Evolutionary conservation across 257 asterid species (phyloP).

Genomic region (Nicotiana tomentosiformis): DNA sequence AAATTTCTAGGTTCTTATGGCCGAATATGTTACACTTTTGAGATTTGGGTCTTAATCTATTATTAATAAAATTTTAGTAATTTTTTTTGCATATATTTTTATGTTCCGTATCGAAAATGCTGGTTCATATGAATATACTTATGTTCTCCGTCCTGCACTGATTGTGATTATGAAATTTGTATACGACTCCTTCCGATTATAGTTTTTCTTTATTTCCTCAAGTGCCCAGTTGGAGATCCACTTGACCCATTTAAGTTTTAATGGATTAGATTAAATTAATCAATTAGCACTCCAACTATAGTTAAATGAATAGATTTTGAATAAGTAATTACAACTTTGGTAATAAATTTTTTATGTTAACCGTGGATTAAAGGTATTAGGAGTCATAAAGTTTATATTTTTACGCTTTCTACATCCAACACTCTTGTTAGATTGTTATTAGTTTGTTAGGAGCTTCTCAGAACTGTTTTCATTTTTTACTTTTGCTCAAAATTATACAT

Average conservation of each 20-base stretch:
- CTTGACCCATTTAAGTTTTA: background rate
- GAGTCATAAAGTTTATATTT: background rate
- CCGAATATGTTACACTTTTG: too few species aligned
- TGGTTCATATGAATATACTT: too few species aligned
- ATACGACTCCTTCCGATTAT: background rate
- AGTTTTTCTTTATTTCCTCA: too few species aligned
- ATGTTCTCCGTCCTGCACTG: too few species aligned
- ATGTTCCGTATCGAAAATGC: too few species aligned
- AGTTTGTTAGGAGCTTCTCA: background rate
- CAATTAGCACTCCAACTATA: background rate
- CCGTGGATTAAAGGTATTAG: background rate
- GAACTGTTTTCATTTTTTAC: background rate
- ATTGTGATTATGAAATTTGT: background rate
- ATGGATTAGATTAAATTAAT: too few species aligned
- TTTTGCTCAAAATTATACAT: background rate
- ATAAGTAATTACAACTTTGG: background rate
- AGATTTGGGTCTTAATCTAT: too few species aligned
- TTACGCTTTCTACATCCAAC: background rate
- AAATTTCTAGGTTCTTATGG: too few species aligned
- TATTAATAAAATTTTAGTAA: too few species aligned
- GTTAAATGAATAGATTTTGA: background rate
- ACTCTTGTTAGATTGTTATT: background rate
- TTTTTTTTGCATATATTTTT: too few species aligned
- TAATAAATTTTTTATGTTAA: background rate
- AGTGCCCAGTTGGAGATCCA: background rate